These are phyloP conservation scores for Naganishia randhawae DNA, from an alignment of 768 basidiomycete genomes.

Conservation along the genomic window DNA sequence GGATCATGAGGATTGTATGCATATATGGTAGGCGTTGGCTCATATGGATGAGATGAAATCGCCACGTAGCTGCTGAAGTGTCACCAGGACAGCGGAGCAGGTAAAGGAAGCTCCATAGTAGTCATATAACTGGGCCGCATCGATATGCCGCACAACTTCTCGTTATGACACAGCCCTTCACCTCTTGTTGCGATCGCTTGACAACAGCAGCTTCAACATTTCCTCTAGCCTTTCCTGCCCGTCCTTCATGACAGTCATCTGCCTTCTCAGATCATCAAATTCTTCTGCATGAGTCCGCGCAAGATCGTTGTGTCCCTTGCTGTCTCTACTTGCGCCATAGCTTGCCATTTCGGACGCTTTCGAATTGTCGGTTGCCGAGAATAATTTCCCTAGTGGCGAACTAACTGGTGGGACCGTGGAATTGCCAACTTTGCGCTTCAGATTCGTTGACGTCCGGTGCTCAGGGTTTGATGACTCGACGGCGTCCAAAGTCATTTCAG, in stretches of 20 bases:
- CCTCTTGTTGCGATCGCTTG: too few relatives aligned
- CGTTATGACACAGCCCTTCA: too few relatives aligned
- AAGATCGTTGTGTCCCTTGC: not conserved
- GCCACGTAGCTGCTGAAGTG: too few relatives aligned
- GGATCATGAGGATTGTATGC: conserved; percentile 2
- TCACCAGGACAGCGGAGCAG: too few relatives aligned
- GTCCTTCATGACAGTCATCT: not conserved
- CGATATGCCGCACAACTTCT: too few relatives aligned
- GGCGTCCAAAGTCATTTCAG: not conserved
- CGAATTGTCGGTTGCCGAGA: not conserved
- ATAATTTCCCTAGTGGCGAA: not conserved
- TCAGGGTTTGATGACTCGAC: not conserved
- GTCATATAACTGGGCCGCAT: too few relatives aligned
- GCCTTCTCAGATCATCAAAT: conserved; percentile 15
- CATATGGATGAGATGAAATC: too few relatives aligned
- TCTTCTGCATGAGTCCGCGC: conserved; percentile 2
- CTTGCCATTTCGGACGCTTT: not conserved
- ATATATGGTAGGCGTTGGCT: too few relatives aligned
- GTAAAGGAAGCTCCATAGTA: too few relatives aligned
- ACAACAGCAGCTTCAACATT: not conserved
- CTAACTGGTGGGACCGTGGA: not conserved
- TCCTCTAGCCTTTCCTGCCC: conserved; percentile 7
- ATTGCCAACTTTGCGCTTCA: not conserved
- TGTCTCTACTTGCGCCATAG: not conserved
- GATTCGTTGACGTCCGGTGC: not conserved